Evolutionary conservation across 2,329 filamentous ascomycete species (phyloP).

Genomic region (Neofusicoccum sp.): DNA sequence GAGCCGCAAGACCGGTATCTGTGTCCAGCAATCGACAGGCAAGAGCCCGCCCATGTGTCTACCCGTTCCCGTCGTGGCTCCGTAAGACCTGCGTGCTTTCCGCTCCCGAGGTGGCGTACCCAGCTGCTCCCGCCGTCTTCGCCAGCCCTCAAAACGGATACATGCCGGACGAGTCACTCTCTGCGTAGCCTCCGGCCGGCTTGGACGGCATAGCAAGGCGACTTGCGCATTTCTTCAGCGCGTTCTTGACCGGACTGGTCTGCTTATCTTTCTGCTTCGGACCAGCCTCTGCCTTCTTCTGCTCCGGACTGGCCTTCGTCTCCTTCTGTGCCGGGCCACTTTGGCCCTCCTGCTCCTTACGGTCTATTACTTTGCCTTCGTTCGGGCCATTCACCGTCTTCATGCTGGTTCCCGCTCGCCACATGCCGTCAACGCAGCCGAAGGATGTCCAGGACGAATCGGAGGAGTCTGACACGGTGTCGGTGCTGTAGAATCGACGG

Average conservation of each 20-base stretch:
- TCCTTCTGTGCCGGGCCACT: no score
- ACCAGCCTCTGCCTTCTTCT: neutral
- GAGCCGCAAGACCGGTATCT: conserved; percentile 1
- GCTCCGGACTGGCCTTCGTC: no score
- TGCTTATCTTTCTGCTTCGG: neutral
- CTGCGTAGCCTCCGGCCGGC: neutral
- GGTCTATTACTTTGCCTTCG: neutral
- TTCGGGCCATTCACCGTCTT: neutral
- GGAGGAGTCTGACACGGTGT: neutral
- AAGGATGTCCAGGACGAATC: conserved; percentile 18
- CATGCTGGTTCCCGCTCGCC: neutral
- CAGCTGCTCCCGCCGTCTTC: neutral
- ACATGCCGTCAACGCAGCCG: conserved; percentile 19
- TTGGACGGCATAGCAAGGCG: neutral
- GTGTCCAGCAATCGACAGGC: neutral
- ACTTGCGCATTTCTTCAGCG: neutral
- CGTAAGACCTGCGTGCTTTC: neutral
- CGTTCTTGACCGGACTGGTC: neutral
- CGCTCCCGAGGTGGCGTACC: neutral
- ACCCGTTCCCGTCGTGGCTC: neutral
- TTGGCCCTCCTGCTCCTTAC: no score
- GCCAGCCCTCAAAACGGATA: neutral
- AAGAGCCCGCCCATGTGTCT: neutral
- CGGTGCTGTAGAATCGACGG: conserved; percentile 3
- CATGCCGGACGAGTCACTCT: conserved; percentile 5